Base-by-base conservation (phyloP, 139 green algal genomes). In the Eudorina sp. region DNA sequence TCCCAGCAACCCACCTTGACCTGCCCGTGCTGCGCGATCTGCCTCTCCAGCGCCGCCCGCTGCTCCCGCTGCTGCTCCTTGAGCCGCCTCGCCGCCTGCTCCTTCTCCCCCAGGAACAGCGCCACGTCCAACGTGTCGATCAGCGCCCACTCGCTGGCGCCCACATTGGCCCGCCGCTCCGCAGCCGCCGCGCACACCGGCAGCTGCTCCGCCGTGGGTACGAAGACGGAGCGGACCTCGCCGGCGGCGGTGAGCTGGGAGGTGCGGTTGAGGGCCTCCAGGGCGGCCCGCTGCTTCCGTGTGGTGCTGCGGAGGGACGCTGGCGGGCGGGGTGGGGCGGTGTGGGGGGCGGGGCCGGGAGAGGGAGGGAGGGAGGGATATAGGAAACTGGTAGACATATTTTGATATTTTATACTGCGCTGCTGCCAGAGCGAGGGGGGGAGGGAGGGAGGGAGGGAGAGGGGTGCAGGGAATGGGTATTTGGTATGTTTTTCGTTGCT, bases 121-220 rank as follows among this genome's bases (percentile, higher is more conserved):
- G 58, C n/a, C 27, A 85, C 80, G 45, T 78, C 81, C 19, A 87
- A 31, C 43, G 81, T 87, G 81, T 87, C 81, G 25, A 87, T 51
- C 45, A 87, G 81, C 45, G 81, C 81, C 81, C 81, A 87, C 64
- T 87, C 81, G 64, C 81, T 87, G 60, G 25, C 48, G 3, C 29
- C 45, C 31, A 87, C 64, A 45, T 87, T 87, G 62, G 8, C 31
- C 11, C 81, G 62, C 46, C 81, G 81, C 81, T 87, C 64, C 29
- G 41, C 66, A 11, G 81, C 81, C 16, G 62, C 81, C 19, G 23
- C 45, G 36, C 81, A 87, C 45, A 87, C 81, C 40, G 81, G 81
- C 81, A 87, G 46, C 81, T 87, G 81, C 81, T 87, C 62, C 64
- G 31, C 7, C 4, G 62, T 87, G 64, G 81, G 81, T 21, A 79